Evolutionary conservation across 306 rosid species (phyloP).

Genomic region (Cicer chorassanicum): DNA sequence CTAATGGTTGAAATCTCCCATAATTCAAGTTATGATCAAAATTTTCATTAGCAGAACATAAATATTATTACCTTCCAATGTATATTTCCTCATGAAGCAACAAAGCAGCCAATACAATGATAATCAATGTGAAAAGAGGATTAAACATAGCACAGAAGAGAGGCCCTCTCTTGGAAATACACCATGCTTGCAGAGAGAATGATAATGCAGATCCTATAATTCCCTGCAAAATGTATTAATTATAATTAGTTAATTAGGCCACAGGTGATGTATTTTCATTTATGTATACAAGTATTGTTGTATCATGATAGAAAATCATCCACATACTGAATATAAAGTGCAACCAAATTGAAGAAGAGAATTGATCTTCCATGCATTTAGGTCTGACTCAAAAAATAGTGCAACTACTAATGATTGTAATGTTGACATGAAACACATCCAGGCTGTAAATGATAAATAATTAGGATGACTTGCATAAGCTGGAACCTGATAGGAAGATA

Average conservation of each 20-base stretch:
- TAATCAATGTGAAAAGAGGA: constrained; percentile 57
- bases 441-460: constrained; percentile 55
- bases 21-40: neutral
- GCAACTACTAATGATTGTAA: constrained; percentile 51
- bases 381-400: constrained; percentile 45
- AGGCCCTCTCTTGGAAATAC: constrained; percentile 60
- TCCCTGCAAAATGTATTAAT: constrained; percentile 47
- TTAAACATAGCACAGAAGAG: constrained; percentile 59
- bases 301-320: neutral
- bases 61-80: constrained; percentile 42
- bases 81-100: constrained; percentile 56
- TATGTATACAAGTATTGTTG: neutral
- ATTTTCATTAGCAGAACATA: neutral
- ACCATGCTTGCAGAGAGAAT: constrained; percentile 62
- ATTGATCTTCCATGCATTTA: constrained; percentile 52
- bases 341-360: constrained; percentile 43
- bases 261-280: neutral
- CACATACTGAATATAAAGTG: constrained; percentile 38
- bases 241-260: neutral
- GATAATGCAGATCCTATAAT: constrained; percentile 55
- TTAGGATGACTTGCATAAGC: constrained; percentile 54
- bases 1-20: neutral
- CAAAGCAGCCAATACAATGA: constrained; percentile 52
- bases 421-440: constrained; percentile 64
- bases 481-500: constrained; percentile 52